Conservation (phyloP, 2,329 filamentous ascomycete genomes). For the Colletotrichum chlorophyti region DNA sequence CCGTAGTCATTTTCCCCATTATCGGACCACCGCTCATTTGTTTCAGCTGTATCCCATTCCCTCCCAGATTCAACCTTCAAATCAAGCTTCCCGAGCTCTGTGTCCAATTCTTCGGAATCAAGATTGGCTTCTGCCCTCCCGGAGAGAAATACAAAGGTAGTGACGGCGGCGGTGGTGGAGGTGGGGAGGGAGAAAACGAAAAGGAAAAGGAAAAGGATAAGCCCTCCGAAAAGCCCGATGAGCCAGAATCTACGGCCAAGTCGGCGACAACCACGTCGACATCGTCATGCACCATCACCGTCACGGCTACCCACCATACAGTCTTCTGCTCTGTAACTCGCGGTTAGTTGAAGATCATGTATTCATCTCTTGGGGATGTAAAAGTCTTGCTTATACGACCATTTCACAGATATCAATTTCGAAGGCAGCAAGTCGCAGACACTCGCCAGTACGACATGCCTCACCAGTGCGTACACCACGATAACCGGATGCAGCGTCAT, state of each 20-base stretch:
- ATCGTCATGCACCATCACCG: slow-evolving; percentile 10
- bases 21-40: slow-evolving; percentile 2
- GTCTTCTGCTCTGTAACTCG: slow-evolving; percentile 18
- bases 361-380: background rate
- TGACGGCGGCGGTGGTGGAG: background rate
- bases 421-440: background rate
- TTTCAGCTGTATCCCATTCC: slow-evolving; percentile 1
- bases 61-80: slow-evolving; percentile 1
- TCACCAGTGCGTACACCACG: slow-evolving; percentile 4
- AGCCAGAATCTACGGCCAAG: background rate
- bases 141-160: background rate
- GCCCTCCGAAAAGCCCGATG: background rate
- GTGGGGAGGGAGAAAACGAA: background rate
- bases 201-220: background rate
- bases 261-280: background rate
- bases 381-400: background rate
- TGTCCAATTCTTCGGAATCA: background rate
- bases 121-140: background rate
- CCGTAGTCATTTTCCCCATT: background rate
- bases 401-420: background rate
- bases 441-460: background rate
- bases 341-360: background rate
- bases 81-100: slow-evolving; percentile 10
- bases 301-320: slow-evolving; percentile 21
- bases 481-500: slow-evolving; percentile 17